Evolutionary conservation across 2,329 filamentous ascomycete genomes (phyloP).

Genomic region (Diaporthe aspalathi): DNA sequence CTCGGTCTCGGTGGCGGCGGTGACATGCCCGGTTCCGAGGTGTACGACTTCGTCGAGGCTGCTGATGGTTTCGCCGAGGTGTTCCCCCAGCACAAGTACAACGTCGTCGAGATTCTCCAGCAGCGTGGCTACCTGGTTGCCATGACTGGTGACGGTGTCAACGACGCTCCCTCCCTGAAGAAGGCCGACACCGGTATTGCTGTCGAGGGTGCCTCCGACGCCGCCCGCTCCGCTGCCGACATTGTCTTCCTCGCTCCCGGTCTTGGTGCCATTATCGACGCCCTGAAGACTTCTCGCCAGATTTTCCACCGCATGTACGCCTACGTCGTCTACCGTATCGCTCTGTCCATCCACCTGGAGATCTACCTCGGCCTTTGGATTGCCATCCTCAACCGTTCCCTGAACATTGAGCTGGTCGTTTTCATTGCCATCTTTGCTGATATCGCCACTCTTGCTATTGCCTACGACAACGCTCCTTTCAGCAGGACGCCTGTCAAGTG

Average conservation of each 20-base stretch:
- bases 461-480: conserved; percentile 92
- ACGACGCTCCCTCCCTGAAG: conserved; percentile 91
- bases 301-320: conserved; percentile 98
- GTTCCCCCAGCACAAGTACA: conserved; percentile 96
- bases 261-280: conserved; percentile 92
- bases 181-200: conserved; percentile 98
- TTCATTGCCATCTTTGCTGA: conserved; percentile 97
- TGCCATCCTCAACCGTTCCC: conserved; percentile 83
- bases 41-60: conserved; percentile 95
- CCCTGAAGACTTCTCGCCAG: conserved; percentile 90
- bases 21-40: conserved; percentile 93
- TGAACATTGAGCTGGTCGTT: conserved; percentile 89
- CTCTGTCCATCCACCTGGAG: conserved; percentile 89
- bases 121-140: conserved; percentile 93
- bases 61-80: conserved; percentile 96
- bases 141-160: conserved; percentile 97
- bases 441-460: conserved; percentile 90
- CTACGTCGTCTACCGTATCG: conserved; percentile 95
- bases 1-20: conserved; percentile 90
- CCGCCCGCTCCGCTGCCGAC: conserved; percentile 89
- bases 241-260: conserved; percentile 94
- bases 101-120: conserved; percentile 92
- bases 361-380: conserved; percentile 95
- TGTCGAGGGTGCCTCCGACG: conserved; percentile 91
- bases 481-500: conserved; percentile 90